phyloP scores from a whole-genome alignment of 2,329 filamentous ascomycete genomes.

The Botrytis medusae region DNA sequence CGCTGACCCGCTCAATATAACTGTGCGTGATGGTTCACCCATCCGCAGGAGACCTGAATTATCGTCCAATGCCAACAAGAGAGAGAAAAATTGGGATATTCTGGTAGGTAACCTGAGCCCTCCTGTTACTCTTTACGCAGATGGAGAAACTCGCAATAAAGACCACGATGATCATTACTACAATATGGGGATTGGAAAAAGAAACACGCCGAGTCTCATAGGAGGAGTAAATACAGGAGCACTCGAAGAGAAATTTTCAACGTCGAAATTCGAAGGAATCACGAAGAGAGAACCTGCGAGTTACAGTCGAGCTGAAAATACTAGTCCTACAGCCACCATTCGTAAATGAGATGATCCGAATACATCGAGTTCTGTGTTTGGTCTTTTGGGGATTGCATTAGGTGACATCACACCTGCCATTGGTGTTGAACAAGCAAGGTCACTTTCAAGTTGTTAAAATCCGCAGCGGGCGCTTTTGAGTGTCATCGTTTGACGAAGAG shows the following conservation, averaged over 20 bases:
- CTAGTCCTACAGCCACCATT: not conserved
- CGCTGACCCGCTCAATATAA: too few relatives aligned
- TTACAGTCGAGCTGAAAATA: not conserved
- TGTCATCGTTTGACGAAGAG: not conserved
- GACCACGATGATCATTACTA: too few relatives aligned
- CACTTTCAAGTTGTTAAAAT: not conserved
- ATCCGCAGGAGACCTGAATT: not conserved
- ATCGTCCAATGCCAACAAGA: too few relatives aligned
- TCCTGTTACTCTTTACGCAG: not conserved
- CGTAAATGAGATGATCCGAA: not conserved
- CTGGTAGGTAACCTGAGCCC: not conserved
- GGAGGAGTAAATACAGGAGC: not conserved
- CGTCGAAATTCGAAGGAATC: not conserved
- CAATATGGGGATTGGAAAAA: not conserved
- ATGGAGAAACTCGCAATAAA: not conserved
- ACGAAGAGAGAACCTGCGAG: not conserved
- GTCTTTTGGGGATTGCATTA: not conserved
- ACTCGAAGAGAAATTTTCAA: too few relatives aligned
- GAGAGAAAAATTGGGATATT: rapidly evolving
- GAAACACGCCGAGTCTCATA: not conserved
- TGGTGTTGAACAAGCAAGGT: too few relatives aligned
- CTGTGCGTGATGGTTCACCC: not conserved
- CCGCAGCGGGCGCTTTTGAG: not conserved
- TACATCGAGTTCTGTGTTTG: not conserved
- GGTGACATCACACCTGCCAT: too few relatives aligned